Evolutionary conservation across 1,284 basidiomycete species (phyloP), one percentile per base, ranked within the genome.

Genomic region (Vanrija pseudolonga): DNA sequence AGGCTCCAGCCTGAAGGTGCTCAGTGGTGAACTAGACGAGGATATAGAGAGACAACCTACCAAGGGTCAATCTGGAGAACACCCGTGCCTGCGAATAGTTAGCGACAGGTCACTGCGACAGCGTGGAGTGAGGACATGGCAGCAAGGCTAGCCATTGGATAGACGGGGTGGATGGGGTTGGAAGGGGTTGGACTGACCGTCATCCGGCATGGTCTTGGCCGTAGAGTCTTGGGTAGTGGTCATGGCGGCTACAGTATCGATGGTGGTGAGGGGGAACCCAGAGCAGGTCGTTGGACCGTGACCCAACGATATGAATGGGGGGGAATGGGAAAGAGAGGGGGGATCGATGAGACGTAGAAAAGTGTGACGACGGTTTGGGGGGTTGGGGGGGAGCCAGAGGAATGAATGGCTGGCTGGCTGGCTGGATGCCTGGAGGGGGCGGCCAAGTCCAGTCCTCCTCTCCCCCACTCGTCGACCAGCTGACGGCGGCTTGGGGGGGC

Each of bases 1-100:
- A 2, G 86, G 85, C 65, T 87, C 84, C 39, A 96, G 85, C 79
- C 87, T 75, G 56, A 14, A 44, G 12, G 23, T 28, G 15, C n/a
- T 32, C 19, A 14, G 22, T 20, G 28, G 15, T 43, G 4, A 20
- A 23, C 19, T 28, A 12, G 2, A n/a, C 19, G 15, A 14, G 1
- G 6, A 24, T 19, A 11, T 42, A 26, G 26, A 11, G 26, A 26
- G 26, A 26, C 3, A 47, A 41, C 65, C 38, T 53, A 71, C 74
- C 74, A 76, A 20, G 74, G 74, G 52, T 76, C 75, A 18, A 64
- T 51, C 41, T 64, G 46, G 15, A 75, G 48, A n/a, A 76, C 70
- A 7, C 69, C 71, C 3, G 72, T 72, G 14, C 73, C 73, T 72
- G 19, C 22, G 17, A n/a, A 32, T 15, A 14, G 42, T 51, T 24